A percentile compares a stretch with the other conserved stretches of the same genome.
phyloP scores from a whole-genome alignment of 495 filamentous ascomycete species.

The Aspergillus ellipticus region DNA sequence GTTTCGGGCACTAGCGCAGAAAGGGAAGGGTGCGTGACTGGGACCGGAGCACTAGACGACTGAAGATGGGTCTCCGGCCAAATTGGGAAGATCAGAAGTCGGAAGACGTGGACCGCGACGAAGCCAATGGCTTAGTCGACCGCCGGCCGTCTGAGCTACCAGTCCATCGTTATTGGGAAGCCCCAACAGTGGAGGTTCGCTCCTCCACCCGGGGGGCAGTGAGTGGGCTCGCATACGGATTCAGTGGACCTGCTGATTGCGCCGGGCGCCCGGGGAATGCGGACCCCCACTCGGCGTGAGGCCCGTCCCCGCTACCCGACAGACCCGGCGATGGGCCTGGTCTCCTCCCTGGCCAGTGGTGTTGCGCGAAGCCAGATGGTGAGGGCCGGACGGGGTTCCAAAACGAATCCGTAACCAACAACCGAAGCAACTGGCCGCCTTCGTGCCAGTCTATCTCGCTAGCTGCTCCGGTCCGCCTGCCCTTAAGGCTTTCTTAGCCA shows the following conservation, averaged over 20 bases:
- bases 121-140: neutral
- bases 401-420: neutral
- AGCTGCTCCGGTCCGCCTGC: neutral
- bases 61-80: neutral
- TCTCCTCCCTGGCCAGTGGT: constrained; percentile 5
- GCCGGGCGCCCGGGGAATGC: constrained; percentile 21
- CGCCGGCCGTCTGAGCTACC: neutral
- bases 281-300: constrained; percentile 22
- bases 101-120: neutral
- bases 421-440: neutral
- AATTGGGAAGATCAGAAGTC: neutral
- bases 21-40: constrained; percentile 11
- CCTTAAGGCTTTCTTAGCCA: neutral
- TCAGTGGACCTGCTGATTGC: constrained; percentile 14
- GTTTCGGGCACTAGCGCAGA: constrained; percentile 25
- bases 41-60: constrained; percentile 3
- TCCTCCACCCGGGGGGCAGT: constrained; percentile 10
- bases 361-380: neutral
- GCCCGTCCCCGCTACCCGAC: constrained; percentile 22
- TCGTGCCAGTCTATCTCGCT: neutral
- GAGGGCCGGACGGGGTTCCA: neutral
- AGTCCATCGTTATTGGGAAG: neutral
- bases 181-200: constrained; percentile 7
- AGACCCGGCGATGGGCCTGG: constrained; percentile 5
- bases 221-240: constrained; percentile 4